A percentile compares a stretch with the other conserved stretches of the same genome.
phyloP scores from a whole-genome alignment of 2,329 filamentous ascomycete genomes.

The Ophiostoma australiae region DNA sequence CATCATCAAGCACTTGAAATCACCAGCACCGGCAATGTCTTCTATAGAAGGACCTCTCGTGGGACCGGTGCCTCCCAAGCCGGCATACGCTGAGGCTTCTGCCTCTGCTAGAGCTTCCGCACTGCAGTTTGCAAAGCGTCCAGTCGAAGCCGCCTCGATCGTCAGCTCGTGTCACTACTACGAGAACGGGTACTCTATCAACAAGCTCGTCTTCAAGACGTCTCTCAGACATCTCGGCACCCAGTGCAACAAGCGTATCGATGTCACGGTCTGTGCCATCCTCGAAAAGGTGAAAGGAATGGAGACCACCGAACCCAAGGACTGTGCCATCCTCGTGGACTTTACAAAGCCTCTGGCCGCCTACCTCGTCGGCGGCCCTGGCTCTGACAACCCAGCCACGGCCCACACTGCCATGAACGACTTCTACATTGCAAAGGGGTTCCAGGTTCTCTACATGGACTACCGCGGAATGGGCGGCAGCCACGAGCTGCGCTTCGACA shows the following conservation, averaged over 20 bases:
- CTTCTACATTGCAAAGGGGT: constrained; percentile 59
- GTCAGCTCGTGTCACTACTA: neutral
- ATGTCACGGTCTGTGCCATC: neutral
- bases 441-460: constrained; percentile 63
- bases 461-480: constrained; percentile 68
- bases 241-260: neutral
- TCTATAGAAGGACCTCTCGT: neutral
- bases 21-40: neutral
- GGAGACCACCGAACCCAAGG: neutral
- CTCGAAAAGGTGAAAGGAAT: neutral
- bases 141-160: neutral
- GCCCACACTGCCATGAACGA: constrained; percentile 43
- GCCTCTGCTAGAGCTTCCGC: neutral
- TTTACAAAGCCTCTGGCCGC: constrained; percentile 35
- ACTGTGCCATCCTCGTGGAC: neutral
- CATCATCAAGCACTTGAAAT: neutral
- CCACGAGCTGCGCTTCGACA: constrained; percentile 53
- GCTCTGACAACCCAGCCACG: constrained; percentile 43
- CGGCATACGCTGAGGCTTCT: neutral
- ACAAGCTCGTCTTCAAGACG: neutral
- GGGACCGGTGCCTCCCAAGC: neutral
- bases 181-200: neutral
- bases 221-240: neutral
- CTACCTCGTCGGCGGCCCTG: constrained; percentile 66
- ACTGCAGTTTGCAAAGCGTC: neutral